Conservation (phyloP, 352 stramenopile species). For the Globisporangium nodosum region DNA sequence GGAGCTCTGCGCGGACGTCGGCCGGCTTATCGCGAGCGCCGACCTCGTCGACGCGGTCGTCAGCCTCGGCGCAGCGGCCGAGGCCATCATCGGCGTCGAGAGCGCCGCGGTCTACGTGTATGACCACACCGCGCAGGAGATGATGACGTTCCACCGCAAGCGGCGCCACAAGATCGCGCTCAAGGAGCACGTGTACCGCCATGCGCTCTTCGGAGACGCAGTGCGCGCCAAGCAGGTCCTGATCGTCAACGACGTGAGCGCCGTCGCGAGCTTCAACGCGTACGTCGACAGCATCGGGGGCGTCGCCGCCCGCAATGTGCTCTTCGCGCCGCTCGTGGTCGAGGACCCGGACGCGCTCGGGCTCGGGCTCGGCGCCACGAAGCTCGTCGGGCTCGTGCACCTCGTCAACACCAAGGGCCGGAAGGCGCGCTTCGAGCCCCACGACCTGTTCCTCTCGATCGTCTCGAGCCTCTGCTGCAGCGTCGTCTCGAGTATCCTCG, state of each 20-base stretch:
- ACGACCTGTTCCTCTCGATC: slow-evolving; percentile 77
- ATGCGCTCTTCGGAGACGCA: slow-evolving; percentile 47
- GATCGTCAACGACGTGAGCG: slow-evolving; percentile 57
- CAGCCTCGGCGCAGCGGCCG: slow-evolving; percentile 42
- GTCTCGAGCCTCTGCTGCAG: slow-evolving; percentile 60
- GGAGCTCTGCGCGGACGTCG: slow-evolving; percentile 54
- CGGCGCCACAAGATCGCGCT: slow-evolving; percentile 52
- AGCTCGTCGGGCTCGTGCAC: slow-evolving; percentile 60
- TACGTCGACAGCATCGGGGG: slow-evolving; percentile 67
- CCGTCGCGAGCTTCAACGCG: slow-evolving; percentile 39
- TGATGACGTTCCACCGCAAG: slow-evolving; percentile 72
- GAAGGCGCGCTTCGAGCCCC: slow-evolving; percentile 52
- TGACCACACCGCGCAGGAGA: slow-evolving; percentile 31
- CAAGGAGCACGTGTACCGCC: slow-evolving; percentile 39
- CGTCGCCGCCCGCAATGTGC: slow-evolving; percentile 39
- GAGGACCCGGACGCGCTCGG: slow-evolving; percentile 30
- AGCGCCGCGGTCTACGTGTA: slow-evolving; percentile 59
- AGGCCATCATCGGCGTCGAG: slow-evolving; percentile 73
- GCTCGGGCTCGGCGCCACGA: slow-evolving; percentile 19
- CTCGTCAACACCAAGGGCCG: slow-evolving; percentile 66
- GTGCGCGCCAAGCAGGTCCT: slow-evolving; percentile 37
- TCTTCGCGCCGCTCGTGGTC: slow-evolving; percentile 59
- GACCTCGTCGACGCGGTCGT: slow-evolving; percentile 55
- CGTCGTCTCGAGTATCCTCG: slow-evolving; percentile 61
- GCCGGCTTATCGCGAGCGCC: slow-evolving; percentile 52